Base-by-base conservation (phyloP, 129 eudicot species). In the Flaveria ramosissima region DNA sequence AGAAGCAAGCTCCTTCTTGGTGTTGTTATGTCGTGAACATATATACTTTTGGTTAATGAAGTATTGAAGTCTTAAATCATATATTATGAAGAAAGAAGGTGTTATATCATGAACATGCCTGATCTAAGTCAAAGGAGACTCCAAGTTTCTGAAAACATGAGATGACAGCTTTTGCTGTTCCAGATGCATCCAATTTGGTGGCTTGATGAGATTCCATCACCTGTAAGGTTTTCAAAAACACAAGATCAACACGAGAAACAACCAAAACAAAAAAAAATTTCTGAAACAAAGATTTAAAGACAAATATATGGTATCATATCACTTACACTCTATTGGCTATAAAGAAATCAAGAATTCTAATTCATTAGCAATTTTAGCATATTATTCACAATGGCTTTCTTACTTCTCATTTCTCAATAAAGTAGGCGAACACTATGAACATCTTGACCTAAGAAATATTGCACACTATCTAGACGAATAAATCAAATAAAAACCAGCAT, bases 81-180 rank as follows among this genome's bases (percentile, higher is more conserved):
- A 9, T 59, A 8, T 59, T 24, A 60, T 60, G 26, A 63, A 17
- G 26, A 66, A 66, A 66, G 32, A 17, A 27, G 14, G 65, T 62
- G 43, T 12, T 60, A 26, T 6, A 27, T 14, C 43, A 13, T 62
- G 43, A 63, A 84, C 85, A 36, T 32, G 88, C 98, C 96, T 89
- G 70, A 77, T 87, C 89, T 41, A 83, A 14, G 42, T 88, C 96
- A 78, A 83, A 90, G 57, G 85, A 71, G 48, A 86, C 97, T 47
- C 98, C 98, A 19, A 93, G 87, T 70, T 93, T 87, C 92, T 89
- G 88, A 77, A 93, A 90, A 86, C 96, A 90, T 45, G 98, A 90
- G 56, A 93, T 88, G 78, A 93, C 97, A 69, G 97, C 97, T 84
- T 90, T 90, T 62, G 98, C 92, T 76, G 97, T 93, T 80, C 97